These are phyloP conservation scores for Curvularia sp. DNA, from an alignment of 2,329 filamentous ascomycete genomes.

Conservation along the genomic window DNA sequence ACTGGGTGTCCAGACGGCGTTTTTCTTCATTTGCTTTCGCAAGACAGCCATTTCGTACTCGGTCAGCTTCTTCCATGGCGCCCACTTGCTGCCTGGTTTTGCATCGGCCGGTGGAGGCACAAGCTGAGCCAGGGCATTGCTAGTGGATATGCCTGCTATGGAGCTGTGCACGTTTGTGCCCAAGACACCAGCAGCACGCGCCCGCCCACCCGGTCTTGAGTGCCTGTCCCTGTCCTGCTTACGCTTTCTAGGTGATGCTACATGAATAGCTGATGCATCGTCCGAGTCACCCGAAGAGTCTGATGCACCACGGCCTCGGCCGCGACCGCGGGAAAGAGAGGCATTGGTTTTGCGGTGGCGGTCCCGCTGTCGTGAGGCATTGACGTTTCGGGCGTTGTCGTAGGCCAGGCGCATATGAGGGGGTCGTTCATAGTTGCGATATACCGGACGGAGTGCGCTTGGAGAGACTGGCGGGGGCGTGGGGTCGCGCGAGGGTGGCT, in stretches of 20 bases:
- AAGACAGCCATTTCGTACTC: constrained; percentile 74
- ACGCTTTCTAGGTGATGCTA: constrained; percentile 28
- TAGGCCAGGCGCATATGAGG: constrained; percentile 42
- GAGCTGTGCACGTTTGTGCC: constrained; percentile 63
- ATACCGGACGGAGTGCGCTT: constrained; percentile 38
- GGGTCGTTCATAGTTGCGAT: constrained; percentile 33
- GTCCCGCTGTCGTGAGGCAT: constrained; percentile 31
- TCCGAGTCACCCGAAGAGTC: constrained; percentile 31
- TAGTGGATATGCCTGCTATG: constrained; percentile 65
- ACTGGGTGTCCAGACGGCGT: constrained; percentile 82
- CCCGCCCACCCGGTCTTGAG: constrained; percentile 49
- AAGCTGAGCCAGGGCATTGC: constrained; percentile 65
- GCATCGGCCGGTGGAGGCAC: constrained; percentile 67
- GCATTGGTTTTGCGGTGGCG: constrained; percentile 30
- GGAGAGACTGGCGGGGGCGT: constrained; percentile 58
- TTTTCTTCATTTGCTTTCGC: constrained; percentile 90
- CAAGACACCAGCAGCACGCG: constrained; percentile 53
- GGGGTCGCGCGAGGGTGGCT: constrained; percentile 67
- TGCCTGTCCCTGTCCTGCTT: constrained; percentile 46
- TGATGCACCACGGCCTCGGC: constrained; percentile 21
- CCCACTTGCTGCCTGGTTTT: constrained; percentile 64
- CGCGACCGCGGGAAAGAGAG: constrained; percentile 24
- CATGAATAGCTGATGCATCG: constrained; percentile 26
- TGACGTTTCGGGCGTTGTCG: constrained; percentile 31
- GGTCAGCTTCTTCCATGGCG: constrained; percentile 69